phyloP scores from a whole-genome alignment of 2,329 filamentous ascomycete species.

The Didymella keratinophila region DNA sequence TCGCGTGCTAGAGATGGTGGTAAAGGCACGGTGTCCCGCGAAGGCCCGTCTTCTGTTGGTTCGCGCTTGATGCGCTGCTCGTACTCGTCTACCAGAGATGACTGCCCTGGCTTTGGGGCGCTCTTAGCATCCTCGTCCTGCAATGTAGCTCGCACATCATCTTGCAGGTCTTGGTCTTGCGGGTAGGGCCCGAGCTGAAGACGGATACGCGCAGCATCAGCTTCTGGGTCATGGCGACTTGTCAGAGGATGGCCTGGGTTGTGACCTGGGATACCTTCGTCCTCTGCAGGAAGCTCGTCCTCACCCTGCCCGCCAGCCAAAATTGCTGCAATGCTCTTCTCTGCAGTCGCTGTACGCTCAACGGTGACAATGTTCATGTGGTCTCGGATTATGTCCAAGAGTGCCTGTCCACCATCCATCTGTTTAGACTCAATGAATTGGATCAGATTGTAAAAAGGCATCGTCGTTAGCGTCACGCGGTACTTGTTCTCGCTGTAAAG shows the following conservation, averaged over 20 bases:
- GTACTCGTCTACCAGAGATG: slow-evolving; percentile 84
- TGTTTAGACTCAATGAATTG: slow-evolving; percentile 89
- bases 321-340: slow-evolving; percentile 68
- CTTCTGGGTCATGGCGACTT: slow-evolving; percentile 65
- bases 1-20: slow-evolving; percentile 89
- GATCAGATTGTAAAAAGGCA: slow-evolving; percentile 82
- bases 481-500: slow-evolving; percentile 89
- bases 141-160: slow-evolving; percentile 86
- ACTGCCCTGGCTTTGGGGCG: slow-evolving; percentile 73
- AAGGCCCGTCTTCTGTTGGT: slow-evolving; percentile 83
- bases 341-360: slow-evolving; percentile 62
- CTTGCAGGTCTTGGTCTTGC: slow-evolving; percentile 81
- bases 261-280: slow-evolving; percentile 74
- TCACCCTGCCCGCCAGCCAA: slow-evolving; percentile 63
- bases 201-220: slow-evolving; percentile 57
- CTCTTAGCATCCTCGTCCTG: slow-evolving; percentile 83
- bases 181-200: slow-evolving; percentile 83
- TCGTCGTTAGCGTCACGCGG: slow-evolving; percentile 84
- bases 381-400: slow-evolving; percentile 75
- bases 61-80: slow-evolving; percentile 89
- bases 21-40: slow-evolving; percentile 79
- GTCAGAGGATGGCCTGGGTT: slow-evolving; percentile 70
- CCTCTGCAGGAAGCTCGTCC: slow-evolving; percentile 67
- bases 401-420: slow-evolving; percentile 78
- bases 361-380: slow-evolving; percentile 67